A percentile compares a stretch with the other conserved stretches of the same genome.
These are phyloP conservation scores for Albifimbria verrucaria DNA, from an alignment of 2,329 filamentous ascomycete species.

Conservation along the genomic window DNA sequence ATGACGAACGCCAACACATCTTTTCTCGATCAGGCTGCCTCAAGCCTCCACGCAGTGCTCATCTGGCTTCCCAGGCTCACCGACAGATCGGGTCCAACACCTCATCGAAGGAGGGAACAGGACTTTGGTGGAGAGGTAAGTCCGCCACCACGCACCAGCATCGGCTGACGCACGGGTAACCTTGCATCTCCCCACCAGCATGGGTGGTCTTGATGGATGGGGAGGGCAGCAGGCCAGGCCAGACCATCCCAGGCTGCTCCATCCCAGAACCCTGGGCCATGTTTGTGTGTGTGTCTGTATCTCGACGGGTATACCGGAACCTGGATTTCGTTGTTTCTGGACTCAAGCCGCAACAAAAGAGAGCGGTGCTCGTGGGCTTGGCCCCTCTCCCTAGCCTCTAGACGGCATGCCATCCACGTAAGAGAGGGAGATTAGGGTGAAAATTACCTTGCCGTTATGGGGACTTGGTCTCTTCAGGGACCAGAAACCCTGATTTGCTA, in stretches of 20 bases:
- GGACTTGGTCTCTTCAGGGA: not conserved
- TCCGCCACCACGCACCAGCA: not conserved
- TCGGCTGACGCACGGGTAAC: not conserved
- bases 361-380: no score
- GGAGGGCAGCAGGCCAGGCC: no score
- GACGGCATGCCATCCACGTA: not conserved
- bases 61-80: not conserved
- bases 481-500: not conserved
- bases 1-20: no score
- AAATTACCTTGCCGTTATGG: not conserved
- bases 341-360: no score
- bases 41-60: not conserved
- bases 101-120: not conserved
- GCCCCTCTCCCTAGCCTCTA: no score
- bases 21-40: no score
- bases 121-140: not conserved
- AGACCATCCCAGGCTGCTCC: no score
- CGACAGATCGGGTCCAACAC: not conserved
- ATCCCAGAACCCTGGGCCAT: not conserved
- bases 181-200: not conserved
- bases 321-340: no score
- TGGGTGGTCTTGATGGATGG: not conserved
- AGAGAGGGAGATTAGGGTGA: not conserved
- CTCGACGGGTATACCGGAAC: no score
- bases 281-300: not conserved